phyloP scores from a whole-genome alignment of 2,329 filamentous ascomycete species.

The Orbilia ellipsospora region DNA sequence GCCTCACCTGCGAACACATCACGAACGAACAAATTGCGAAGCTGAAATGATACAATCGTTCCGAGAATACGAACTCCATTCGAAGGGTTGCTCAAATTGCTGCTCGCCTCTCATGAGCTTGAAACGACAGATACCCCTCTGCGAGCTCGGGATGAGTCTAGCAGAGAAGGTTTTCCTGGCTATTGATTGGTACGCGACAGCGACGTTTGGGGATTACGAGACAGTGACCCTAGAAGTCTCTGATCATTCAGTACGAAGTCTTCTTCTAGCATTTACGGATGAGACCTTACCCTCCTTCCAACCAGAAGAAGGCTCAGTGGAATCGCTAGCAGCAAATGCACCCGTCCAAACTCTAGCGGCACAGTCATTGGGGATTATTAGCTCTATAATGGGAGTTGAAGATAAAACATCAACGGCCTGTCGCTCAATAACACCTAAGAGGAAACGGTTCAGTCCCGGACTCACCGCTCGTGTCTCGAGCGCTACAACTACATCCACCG shows the following conservation, averaged over 20 bases:
- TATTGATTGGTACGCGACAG: conserved; percentile 54
- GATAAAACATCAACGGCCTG: neutral
- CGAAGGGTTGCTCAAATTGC: conserved; percentile 20
- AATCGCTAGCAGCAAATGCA: conserved; percentile 22
- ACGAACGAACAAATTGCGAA: conserved; percentile 50
- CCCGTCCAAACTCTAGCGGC: conserved; percentile 33
- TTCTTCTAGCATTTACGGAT: conserved; percentile 39
- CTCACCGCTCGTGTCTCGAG: neutral
- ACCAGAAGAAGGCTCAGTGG: neutral
- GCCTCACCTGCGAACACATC: conserved; percentile 37
- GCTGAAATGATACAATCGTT: conserved; percentile 41
- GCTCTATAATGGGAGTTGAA: conserved; percentile 34
- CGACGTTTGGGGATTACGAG: conserved; percentile 42
- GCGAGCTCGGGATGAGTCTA: conserved; percentile 36
- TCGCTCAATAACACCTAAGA: conserved; percentile 8
- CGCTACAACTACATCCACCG: neutral
- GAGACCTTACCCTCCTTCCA: conserved; percentile 3
- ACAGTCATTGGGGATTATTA: conserved; percentile 37
- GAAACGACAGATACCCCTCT: conserved; percentile 16
- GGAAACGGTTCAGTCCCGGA: conserved; percentile 13
- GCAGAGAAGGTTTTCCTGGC: conserved; percentile 45
- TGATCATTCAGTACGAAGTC: conserved; percentile 24
- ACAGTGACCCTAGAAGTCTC: conserved; percentile 35
- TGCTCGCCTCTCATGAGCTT: conserved; percentile 29
- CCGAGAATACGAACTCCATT: conserved; percentile 33